These are phyloP conservation scores for Allium fistulosum DNA, from an alignment of 106 monocot species.

Conservation along the genomic window DNA sequence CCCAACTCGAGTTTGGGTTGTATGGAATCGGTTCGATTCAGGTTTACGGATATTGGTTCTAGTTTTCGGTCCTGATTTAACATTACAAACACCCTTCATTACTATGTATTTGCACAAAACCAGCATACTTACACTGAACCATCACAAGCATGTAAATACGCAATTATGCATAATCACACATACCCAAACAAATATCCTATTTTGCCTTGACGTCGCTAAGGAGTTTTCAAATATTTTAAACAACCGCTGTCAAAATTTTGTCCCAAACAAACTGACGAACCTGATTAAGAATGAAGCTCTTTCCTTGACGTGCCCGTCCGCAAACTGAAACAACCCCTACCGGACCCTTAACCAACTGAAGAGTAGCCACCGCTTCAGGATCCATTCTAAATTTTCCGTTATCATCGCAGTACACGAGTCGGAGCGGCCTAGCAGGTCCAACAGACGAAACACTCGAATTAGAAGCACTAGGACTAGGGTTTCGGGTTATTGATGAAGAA, in stretches of 20 bases:
- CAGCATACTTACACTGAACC: too few relatives aligned
- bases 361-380: constrained; percentile 77
- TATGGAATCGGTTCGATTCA: too few relatives aligned
- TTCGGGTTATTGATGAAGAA: not conserved
- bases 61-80: too few relatives aligned
- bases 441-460: constrained; percentile 2
- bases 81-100: too few relatives aligned
- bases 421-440: constrained; percentile 59
- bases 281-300: constrained; percentile 81
- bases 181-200: not conserved
- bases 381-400: constrained; percentile 86
- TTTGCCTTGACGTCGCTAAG: not conserved
- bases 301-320: constrained; percentile 75
- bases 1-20: too few relatives aligned
- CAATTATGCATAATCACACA: too few relatives aligned
- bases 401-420: constrained; percentile 68
- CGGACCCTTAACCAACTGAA: constrained; percentile 83
- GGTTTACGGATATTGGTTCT: too few relatives aligned
- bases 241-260: too few relatives aligned
- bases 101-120: too few relatives aligned
- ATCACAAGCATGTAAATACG: too few relatives aligned
- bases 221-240: not conserved
- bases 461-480: constrained; percentile 9
- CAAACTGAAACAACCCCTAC: constrained; percentile 71
- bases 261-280: constrained; percentile 3